A percentile compares a stretch with the other conserved stretches of the same genome.
Evolutionary conservation across 306 rosid genomes (phyloP).

Genomic region (Potentilla sterilis): DNA sequence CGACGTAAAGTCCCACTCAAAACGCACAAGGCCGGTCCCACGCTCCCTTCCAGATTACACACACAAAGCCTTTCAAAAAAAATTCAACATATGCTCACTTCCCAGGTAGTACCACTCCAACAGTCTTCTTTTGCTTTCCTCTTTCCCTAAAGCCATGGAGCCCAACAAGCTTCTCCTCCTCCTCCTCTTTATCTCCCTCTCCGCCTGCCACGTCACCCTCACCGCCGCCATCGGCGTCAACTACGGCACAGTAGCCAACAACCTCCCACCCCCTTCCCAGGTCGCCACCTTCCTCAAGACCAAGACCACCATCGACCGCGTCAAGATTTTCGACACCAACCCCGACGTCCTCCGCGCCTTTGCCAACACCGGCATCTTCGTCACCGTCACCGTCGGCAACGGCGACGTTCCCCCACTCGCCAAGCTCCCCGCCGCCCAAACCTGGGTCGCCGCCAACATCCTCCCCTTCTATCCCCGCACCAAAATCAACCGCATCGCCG

Average conservation of each 20-base stretch:
- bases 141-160: conserved; percentile 41
- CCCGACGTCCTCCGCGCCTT: conserved; percentile 64
- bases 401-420: conserved; percentile 65
- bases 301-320: conserved; percentile 64
- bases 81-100: neutral
- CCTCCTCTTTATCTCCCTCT: conserved; percentile 9
- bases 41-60: neutral
- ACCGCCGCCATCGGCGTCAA: conserved; percentile 63
- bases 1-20: neutral
- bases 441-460: conserved; percentile 60
- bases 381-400: conserved; percentile 60
- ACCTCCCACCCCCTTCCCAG: conserved; percentile 64
- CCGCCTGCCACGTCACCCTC: conserved; percentile 7
- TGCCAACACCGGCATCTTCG: conserved; percentile 53
- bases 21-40: neutral
- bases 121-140: neutral
- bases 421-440: conserved; percentile 49
- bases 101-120: neutral
- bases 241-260: conserved; percentile 80
- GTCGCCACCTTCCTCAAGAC: conserved; percentile 72
- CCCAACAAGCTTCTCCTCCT: neutral
- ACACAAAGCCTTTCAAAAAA: neutral
- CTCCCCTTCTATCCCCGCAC: conserved; percentile 61
- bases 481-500: conserved; percentile 54
- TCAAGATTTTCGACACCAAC: conserved; percentile 72